Evolutionary conservation across 805 yeast genomes (phyloP), one percentile per base, ranked within the genome.

Genomic region (Yarrowia divulgata): DNA sequence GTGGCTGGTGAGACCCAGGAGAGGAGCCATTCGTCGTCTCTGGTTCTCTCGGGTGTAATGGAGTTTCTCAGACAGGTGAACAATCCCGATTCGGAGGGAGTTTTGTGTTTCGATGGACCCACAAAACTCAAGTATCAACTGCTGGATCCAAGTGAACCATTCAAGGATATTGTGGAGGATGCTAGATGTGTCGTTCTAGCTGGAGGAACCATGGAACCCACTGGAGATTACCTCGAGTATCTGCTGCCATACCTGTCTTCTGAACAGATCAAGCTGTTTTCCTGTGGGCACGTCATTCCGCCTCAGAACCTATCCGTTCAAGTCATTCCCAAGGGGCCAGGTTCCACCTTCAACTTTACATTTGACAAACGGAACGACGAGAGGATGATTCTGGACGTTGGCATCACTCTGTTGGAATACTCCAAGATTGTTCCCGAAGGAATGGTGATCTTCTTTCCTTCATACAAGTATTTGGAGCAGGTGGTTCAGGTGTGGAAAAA

Each of bases 171-270:
- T 2, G 85, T 91, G 0, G 86, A 86, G 2, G 84, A 86, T 14
- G 82, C 92, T 0, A 83, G 83, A 72, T 88, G 93, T 76, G 89
- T 93, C 0, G 81, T 94, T 1, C 76, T 93, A 2, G 95, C 97
- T 1, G 98, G 98, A 43, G 98, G 98, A 14, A 93, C 98, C 0
- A 91, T 93, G 97, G 94, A 90, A 75, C 98, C 98, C 0, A 81
- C 88, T 42, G 40, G 50, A n/a, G 97, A 93, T 72, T 90, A 88
- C 75, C 78, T 84, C 7, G 80, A 85, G n/a, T 85, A 83, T 71
- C 78, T 93, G 45, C 86, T 91, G 63, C 96, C 97, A 0, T 83
- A 85, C 52, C 69, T 89, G 1, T 71, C 78, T 0, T 68, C 74
- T 0, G 74, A 77, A 0, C 72, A 83, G 52, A 82, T 90, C 9